phyloP scores from a whole-genome alignment of 768 basidiomycete species.

The Clitopilus passeckerianus region DNA sequence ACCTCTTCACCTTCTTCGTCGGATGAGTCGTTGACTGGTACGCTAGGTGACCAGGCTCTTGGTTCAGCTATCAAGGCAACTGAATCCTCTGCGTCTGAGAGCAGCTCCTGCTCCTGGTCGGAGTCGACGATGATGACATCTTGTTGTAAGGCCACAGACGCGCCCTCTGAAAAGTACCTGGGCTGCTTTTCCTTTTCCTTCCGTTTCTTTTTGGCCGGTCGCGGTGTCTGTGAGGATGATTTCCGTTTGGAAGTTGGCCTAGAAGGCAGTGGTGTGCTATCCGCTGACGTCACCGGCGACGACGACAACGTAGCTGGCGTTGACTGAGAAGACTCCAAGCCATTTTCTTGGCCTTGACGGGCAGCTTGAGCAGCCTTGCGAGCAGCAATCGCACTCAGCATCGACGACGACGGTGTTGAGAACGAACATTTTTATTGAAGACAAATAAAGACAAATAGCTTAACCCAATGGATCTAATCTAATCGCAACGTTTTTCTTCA shows the following conservation, averaged over 20 bases:
- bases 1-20: slow-evolving; percentile 30
- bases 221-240: slow-evolving; percentile 19
- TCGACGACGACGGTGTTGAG: slow-evolving; percentile 14
- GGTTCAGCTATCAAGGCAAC: slow-evolving; percentile 8
- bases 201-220: slow-evolving; percentile 13
- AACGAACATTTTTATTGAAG: background rate
- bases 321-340: background rate
- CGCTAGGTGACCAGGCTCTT: slow-evolving; percentile 60
- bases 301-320: slow-evolving; percentile 10
- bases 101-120: slow-evolving; percentile 27
- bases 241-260: slow-evolving; percentile 42
- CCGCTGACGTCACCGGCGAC: slow-evolving; percentile 6
- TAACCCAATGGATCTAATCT: background rate
- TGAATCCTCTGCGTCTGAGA: slow-evolving; percentile 10
- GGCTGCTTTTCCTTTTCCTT: slow-evolving; percentile 16
- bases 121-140: slow-evolving; percentile 34
- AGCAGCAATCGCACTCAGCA: slow-evolving; percentile 73
- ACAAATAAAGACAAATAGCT: background rate
- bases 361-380: slow-evolving; percentile 53
- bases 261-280: slow-evolving; percentile 3
- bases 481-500: background rate
- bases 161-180: slow-evolving; percentile 26
- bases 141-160: slow-evolving; percentile 28
- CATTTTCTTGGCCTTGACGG: slow-evolving; percentile 5
- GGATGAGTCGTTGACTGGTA: slow-evolving; percentile 40